Evolutionary conservation across 2,329 filamentous ascomycete genomes (phyloP).

Genomic region (Beauveria sp.): DNA sequence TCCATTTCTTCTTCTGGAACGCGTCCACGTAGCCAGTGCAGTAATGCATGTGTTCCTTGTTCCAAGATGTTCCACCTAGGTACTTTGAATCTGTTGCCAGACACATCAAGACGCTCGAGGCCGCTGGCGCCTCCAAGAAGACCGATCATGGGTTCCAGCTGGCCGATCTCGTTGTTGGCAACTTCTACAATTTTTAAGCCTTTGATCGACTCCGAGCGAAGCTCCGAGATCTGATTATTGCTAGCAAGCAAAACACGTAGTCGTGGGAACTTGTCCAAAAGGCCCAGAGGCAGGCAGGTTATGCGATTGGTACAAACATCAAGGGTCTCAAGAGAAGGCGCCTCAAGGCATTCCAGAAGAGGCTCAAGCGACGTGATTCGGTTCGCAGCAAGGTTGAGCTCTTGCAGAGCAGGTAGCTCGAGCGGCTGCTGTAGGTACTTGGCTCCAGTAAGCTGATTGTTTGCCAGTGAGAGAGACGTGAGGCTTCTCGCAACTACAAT

Average conservation of each 20-base stretch:
- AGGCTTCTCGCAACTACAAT: conserved; percentile 64
- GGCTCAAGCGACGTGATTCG: conserved; percentile 63
- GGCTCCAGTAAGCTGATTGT: conserved; percentile 63
- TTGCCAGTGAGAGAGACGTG: conserved; percentile 63
- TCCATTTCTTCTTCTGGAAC: conserved; percentile 58
- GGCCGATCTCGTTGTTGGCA: conserved; percentile 76
- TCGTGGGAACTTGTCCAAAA: conserved; percentile 62
- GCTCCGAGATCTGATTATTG: conserved; percentile 70
- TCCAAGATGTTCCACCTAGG: conserved; percentile 78
- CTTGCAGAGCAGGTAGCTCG: conserved; percentile 64
- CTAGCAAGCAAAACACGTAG: conserved; percentile 64
- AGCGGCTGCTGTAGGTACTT: conserved; percentile 59
- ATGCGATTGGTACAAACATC: conserved; percentile 82
- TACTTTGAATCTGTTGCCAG: conserved; percentile 81
- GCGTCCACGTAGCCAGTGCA: conserved; percentile 72
- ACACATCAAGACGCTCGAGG: conserved; percentile 63
- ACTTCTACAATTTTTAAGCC: conserved; percentile 73
- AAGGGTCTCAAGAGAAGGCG: conserved; percentile 66
- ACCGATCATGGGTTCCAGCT: conserved; percentile 72
- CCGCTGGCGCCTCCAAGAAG: conserved; percentile 58
- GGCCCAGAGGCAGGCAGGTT: conserved; percentile 52
- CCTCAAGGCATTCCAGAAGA: conserved; percentile 59
- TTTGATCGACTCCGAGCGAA: conserved; percentile 64
- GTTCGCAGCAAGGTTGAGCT: conserved; percentile 69
- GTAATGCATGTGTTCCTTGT: conserved; percentile 76